Conservation (phyloP, 805 yeast genomes). For the Starmerella ratchasimensis region DNA sequence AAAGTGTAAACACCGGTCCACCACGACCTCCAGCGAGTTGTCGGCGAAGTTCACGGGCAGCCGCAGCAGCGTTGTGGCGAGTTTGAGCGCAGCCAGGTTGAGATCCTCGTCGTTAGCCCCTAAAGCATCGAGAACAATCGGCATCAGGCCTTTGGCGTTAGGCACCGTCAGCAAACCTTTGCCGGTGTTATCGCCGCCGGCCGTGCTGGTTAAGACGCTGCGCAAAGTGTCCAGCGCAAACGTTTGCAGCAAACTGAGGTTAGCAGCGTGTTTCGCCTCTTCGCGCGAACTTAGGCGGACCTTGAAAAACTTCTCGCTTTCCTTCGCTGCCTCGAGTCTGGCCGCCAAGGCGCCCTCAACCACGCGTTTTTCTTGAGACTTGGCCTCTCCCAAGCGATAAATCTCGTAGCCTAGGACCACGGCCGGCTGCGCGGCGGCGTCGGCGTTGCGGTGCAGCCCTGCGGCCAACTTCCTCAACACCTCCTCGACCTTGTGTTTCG, state of each 20-base stretch:
- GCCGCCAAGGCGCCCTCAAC: constrained; percentile 9
- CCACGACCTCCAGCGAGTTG: constrained; percentile 22
- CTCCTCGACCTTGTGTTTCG: constrained; percentile 66
- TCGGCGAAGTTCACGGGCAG: constrained; percentile 42
- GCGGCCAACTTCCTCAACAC: constrained; percentile 57
- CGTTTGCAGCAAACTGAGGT: constrained; percentile 50
- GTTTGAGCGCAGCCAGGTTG: constrained; percentile 50
- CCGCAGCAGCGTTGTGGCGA: constrained; percentile 45
- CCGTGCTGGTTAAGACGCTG: constrained; percentile 46
- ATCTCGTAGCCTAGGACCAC: constrained; percentile 63
- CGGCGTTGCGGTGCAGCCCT: constrained; percentile 66
- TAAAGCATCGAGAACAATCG: constrained; percentile 49
- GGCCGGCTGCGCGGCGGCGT: constrained; percentile 42
- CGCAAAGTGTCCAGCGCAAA: constrained; percentile 66
- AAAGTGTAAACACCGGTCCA: constrained; percentile 31
- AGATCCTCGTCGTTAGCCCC: constrained; percentile 63
- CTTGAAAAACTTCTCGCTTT: constrained; percentile 51
- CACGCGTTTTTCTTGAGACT: background rate
- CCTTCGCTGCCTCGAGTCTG: constrained; percentile 23
- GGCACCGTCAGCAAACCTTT: constrained; percentile 38
- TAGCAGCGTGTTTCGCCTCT: constrained; percentile 32
- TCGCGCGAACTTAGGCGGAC: constrained; percentile 51
- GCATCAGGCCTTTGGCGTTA: constrained; percentile 60
- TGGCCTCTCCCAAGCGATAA: constrained; percentile 36
- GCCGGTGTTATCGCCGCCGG: constrained; percentile 28